These are phyloP conservation scores for Balamuthia mandrillaris DNA, from an alignment of 208 protist species.

Conservation along the genomic window DNA sequence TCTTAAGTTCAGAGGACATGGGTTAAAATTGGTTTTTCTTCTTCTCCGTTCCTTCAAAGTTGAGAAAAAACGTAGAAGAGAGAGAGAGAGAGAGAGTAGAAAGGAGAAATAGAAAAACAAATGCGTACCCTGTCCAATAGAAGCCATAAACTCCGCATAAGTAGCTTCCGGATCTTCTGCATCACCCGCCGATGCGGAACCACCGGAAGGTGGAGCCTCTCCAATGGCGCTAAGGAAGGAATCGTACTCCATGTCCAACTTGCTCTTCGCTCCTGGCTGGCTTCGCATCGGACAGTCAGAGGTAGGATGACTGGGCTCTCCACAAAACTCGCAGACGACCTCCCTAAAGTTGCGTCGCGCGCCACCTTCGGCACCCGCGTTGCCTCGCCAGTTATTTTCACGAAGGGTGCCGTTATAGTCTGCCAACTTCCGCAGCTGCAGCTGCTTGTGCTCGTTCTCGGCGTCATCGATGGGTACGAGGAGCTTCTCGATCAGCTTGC, in stretches of 20 bases:
- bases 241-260: constrained; percentile 4
- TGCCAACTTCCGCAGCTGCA: constrained; percentile 76
- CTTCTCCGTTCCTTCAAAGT: too few species aligned
- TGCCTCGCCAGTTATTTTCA: constrained; percentile 72
- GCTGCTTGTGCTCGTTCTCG: constrained; percentile 73
- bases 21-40: too few species aligned
- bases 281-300: constrained; percentile 19
- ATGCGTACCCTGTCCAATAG: neutral
- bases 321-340: constrained; percentile 14
- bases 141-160: constrained; percentile 12
- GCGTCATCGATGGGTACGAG: constrained; percentile 66
- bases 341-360: neutral
- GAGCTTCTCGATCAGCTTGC: constrained; percentile 64
- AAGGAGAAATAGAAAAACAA: too few species aligned
- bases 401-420: constrained; percentile 74
- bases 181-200: neutral
- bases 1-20: too few species aligned
- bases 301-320: constrained; percentile 7
- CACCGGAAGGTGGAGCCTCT: neutral
- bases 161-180: neutral
- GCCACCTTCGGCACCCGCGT: too few species aligned
- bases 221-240: constrained; percentile 30
- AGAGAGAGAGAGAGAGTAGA: too few species aligned
- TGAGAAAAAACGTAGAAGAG: too few species aligned
- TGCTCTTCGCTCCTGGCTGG: constrained; percentile 19